Evolutionary conservation across 2,329 filamentous ascomycete species (phyloP), one percentile per base, ranked within the genome.

Genomic region (Geosmithia morbida): DNA sequence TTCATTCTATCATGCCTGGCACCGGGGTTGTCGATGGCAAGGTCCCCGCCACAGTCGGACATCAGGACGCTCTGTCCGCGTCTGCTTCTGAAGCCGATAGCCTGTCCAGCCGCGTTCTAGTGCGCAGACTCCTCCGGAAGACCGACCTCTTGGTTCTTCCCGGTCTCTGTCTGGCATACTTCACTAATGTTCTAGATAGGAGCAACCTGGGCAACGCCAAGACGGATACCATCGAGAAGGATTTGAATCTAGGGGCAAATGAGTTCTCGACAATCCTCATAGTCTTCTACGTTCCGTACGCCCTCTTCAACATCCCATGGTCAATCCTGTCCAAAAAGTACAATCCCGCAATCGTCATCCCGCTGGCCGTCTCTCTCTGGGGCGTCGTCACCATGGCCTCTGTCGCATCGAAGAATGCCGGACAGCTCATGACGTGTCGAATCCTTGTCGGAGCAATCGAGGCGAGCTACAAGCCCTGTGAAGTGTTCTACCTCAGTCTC

Each of bases 181-280:
- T 46, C 18, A 40, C 18, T 13, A 45, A 49, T 18, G 30, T 43
- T 26, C 50, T 57, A 8, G 54, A 57, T 46, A 52, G 51, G 17
- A 53, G 47, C 39, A 67, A 66, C 51, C 68, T 70, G 48, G 64
- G 64, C 45, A 71, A 69, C 26, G 71, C 70, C 14, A 54, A 74
- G 43, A 74, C 70, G 2, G 70, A 71, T 40, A 66, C 62, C 26
- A 67, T 74, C 49, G 63, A 67, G 7, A 51, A 62, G n/a, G 70
- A 74, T 49, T 60, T 74, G 2, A 57, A 61, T 11, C 67, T 75
- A 49, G 66, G 61, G 2, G 69, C 69, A 14, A 64, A 70, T 50
- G 63, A 73, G n/a, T 63, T 57, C 47, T 59, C 56, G 14, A 51
- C 60, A 1, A 49, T 63, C 14, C 49, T 63, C 29, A 49, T 62